Evolutionary conservation across 2,329 filamentous ascomycete genomes (phyloP), one percentile per base, ranked within the genome.

Genomic region (Paramyrothecium roridum): DNA sequence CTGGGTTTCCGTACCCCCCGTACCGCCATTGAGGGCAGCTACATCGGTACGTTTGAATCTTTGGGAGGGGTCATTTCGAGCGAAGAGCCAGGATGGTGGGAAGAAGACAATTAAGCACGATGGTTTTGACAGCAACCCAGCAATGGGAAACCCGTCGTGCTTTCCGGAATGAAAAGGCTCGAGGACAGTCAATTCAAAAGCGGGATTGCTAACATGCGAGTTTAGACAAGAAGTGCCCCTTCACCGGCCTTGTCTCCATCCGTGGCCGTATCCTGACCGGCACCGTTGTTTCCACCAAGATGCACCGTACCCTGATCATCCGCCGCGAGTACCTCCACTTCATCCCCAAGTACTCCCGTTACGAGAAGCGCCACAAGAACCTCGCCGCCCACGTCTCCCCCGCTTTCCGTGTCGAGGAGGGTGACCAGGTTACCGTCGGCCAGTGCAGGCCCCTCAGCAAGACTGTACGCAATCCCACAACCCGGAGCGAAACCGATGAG

Each of bases 351-450:
- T 99, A 99, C 88, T 86, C 90, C 78, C 91, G 95, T 88, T 99
- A 99, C 82, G 96, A 99, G 91, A 98, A 97, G 89, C 88, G 95
- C 80, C 95, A 99, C 91, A 97, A 97, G 90, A 99, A 99, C 89
- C 86, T 99, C 67, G 91, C 95, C 74, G 95, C 93, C 68, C 95
- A 99, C 87, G 93, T 98, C 73, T 97, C 93, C 65, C 95, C 95
- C 72, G 93, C 93, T 80, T 99, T 99, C 92, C 95, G 95, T 96
- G 93, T 98, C 72, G 90, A 96, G 85, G 93, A 98, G 78, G 96
- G 95, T 87, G 95, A 99, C 82, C 89, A 93, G 83, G 96, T 99
- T 73, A 96, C 93, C 71, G 93, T 99, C 80, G 95, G 95, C 82
- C 95, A 99, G 86, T 99, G 95, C 91, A 86, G 95, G 80, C 95